Conservation (phyloP, 345 rosid species). For the Hypericum perforatum region DNA sequence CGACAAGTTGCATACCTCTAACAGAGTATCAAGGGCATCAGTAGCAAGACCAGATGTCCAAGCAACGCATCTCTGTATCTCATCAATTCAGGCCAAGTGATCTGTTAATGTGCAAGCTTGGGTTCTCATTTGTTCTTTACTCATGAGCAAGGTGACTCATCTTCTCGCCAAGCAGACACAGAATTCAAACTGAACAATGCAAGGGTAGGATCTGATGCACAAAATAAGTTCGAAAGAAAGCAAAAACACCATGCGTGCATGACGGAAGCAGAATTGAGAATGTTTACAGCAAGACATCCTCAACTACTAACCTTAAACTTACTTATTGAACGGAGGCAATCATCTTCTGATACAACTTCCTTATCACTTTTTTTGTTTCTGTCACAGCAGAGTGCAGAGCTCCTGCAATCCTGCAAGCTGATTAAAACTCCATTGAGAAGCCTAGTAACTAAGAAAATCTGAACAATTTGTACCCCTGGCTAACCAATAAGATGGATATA, state of each 20-base stretch:
- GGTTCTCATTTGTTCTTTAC: no score
- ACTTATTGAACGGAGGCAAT: conserved; percentile 89
- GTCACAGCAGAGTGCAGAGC: conserved; percentile 65
- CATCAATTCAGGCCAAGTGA: no score
- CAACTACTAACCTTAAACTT: conserved; percentile 55
- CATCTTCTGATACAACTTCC: conserved; percentile 85
- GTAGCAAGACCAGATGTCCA: conserved; percentile 83
- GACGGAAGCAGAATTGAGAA: no score
- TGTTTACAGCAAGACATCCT: neutral
- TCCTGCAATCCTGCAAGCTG: conserved; percentile 75
- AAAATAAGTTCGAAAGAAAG: neutral
- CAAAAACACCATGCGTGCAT: no score
- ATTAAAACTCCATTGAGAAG: conserved; percentile 81
- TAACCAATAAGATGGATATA: conserved; percentile 21
- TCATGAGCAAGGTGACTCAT: no score
- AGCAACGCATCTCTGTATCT: conserved; percentile 54
- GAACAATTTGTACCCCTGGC: conserved; percentile 89
- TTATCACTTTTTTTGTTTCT: conserved; percentile 58
- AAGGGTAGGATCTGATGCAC: neutral
- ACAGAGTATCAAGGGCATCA: conserved; percentile 65
- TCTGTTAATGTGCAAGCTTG: no score
- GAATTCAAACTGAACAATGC: neutral
- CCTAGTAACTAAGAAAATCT: conserved; percentile 87
- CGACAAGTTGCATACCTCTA: conserved; percentile 38
- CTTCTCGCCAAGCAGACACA: no score